Evolutionary conservation across 805 yeast genomes (phyloP).

Genomic region (Hanseniaspora osmophila): DNA sequence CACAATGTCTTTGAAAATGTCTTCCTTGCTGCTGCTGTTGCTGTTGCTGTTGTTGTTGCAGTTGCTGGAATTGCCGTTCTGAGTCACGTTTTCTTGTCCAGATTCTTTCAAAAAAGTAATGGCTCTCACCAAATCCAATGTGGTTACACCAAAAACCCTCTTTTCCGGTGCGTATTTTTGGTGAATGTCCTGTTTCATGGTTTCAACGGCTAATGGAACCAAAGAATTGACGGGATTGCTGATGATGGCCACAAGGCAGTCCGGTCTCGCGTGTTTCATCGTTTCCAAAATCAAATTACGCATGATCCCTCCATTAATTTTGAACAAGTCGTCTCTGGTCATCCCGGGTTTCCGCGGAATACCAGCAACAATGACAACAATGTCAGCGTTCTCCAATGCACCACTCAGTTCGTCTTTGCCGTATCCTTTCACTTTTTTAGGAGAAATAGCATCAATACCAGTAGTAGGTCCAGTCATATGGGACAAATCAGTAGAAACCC

Average conservation of each 20-base stretch:
- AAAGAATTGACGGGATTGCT: constrained; percentile 79
- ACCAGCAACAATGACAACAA: constrained; percentile 82
- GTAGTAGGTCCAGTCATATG: constrained; percentile 39
- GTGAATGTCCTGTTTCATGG: constrained; percentile 36
- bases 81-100: no score
- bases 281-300: constrained; percentile 59
- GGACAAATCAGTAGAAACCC: constrained; percentile 69
- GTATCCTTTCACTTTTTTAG: constrained; percentile 37
- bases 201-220: constrained; percentile 74
- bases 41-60: no score
- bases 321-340: constrained; percentile 77
- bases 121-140: constrained; percentile 65
- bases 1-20: constrained; percentile 44
- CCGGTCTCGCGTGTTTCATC: constrained; percentile 46
- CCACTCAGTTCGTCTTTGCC: constrained; percentile 49
- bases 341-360: constrained; percentile 83
- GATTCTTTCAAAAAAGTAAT: constrained; percentile 42
- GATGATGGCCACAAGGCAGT: constrained; percentile 52
- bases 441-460: no score
- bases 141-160: constrained; percentile 73
- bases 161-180: constrained; percentile 27
- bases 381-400: constrained; percentile 69
- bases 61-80: no score
- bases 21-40: constrained; percentile 15
- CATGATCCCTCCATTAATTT: constrained; percentile 72